Evolutionary conservation across 1,284 basidiomycete genomes (phyloP).

Genomic region (Chondrostereum purpureum): DNA sequence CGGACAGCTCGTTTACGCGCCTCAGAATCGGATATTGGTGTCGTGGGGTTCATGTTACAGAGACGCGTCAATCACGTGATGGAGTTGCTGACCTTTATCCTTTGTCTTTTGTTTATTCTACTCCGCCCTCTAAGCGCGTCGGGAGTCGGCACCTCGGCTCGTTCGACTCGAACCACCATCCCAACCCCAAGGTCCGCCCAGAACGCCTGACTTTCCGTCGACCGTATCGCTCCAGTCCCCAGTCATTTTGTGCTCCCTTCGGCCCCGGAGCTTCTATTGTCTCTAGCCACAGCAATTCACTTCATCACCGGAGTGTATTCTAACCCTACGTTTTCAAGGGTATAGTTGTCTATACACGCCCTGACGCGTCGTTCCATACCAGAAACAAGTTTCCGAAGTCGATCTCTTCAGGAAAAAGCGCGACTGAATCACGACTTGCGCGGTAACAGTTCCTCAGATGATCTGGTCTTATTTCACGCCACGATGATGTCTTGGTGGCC

Average conservation of each 20-base stretch:
- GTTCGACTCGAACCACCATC: not conserved
- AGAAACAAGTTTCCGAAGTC: constrained; percentile 1
- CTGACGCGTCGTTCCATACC: constrained; percentile 5
- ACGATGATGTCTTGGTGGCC: constrained; percentile 8
- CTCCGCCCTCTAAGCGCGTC: too few species aligned
- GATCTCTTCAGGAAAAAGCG: constrained; percentile 2
- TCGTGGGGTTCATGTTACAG: too few species aligned
- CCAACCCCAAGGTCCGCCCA: constrained; percentile 4
- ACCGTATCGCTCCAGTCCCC: constrained; percentile 15
- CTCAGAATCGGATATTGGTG: too few species aligned
- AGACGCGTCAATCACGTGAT: too few species aligned
- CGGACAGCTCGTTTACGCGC: too few species aligned
- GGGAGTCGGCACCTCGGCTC: too few species aligned
- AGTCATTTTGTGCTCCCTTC: constrained; percentile 5
- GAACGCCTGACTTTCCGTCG: constrained; percentile 7
- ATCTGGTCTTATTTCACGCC: constrained; percentile 6
- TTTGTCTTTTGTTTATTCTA: too few species aligned
- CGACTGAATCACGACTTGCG: constrained; percentile 5
- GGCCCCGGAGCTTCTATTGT: constrained; percentile 8
- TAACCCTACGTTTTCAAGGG: constrained; percentile 17
- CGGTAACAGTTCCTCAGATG: not conserved
- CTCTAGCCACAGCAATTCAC: constrained; percentile 17
- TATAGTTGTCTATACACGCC: not conserved
- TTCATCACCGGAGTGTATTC: constrained; percentile 13
- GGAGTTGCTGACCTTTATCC: too few species aligned